Base-by-base conservation (phyloP, 2,329 filamentous ascomycete genomes). In the Sclerotinia subarctica region DNA sequence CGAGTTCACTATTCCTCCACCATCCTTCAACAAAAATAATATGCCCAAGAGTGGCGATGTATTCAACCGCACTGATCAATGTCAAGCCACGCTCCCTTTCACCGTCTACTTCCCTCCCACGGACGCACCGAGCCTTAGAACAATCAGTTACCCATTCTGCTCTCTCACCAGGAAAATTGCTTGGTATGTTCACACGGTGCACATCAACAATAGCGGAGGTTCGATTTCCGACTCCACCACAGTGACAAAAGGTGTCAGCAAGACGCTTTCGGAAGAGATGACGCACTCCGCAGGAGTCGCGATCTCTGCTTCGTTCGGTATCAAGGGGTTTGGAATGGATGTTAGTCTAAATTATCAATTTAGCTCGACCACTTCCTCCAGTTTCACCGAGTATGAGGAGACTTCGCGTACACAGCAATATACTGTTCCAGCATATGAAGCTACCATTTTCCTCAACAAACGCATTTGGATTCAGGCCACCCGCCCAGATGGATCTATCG, bases 331-430 rank as follows among this genome's bases (percentile, higher is more conserved):
- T 17, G 21, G 57, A 7, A 60, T 60, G 57, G 57, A 60, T 21
- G 21, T 60, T 6, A 60, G 57, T 47, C 57, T 60, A 5, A 60
- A 47, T 1, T 47, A 60, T 32, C 57, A 60, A n/a, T 60, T 60
- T 17, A 47, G 42, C 11, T 32, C 17, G 42, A 60, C 57, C 8
- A n/a, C 0, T 60, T 60, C 57, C 3, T 8, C 57, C 10, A 47
- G 24, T 10, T 47, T 60, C 17, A 60, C 38, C 10, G 57, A 60
- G 24, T 60, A 47, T 10, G 57, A 60, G 2, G 38, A 47, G 4
- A 47, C 1, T 47, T 4, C 24, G 17, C 57, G 57, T 6, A 60
- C 57, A 0, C 57, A 60, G 13, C 15, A 5, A 19, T 60, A 47
- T 29, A 60, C 38, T 29, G 42, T 60, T 47, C 42, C 57, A 19